Evolutionary conservation across 345 rosid species (phyloP), one percentile per base, ranked within the genome.

Genomic region (Hevea brasiliensis): DNA sequence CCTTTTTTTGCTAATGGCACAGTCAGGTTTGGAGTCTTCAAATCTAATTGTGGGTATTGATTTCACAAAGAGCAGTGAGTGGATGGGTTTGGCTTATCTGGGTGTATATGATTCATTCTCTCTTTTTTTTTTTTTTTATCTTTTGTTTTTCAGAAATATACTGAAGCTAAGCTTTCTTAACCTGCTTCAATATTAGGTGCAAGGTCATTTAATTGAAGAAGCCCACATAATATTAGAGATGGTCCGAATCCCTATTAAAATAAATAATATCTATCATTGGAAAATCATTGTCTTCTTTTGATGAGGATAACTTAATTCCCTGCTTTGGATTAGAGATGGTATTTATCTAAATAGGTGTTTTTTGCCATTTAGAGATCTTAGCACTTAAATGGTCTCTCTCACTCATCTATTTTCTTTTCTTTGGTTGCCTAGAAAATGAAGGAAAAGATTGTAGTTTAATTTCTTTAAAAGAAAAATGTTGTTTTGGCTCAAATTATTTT

Each of bases 1-100:
- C 41, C 32, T 4, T 74, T 59, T 9, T 72, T 94, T 59, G 87
- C 98, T 53, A 83, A 83, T 94, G 35, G 64, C 89, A 14, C 84
- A 83, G 57, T 90, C 98, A 54, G 98, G 98, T 53, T 84, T 94
- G 15, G 98, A 92, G 84, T 94, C 98, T 26, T 90, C 98, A 44
- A 94, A 94, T 81, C 85, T 94, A 40, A 92, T 94, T 41, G 93
- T 94, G 29, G 97, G 97, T 66, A 86, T 94, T 74, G 98, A 92
- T 85, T 90, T 92, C 84, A 94, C 98, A 1, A 94, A 92, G 86
- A 94, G 98, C 87, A 94, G 92, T 11, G 98, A 94, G 32, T 92
- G 98, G 98, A 90, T 97, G 83, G 98, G 98, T 90, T 72, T 27
- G 42, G 45, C 58, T 64, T 15, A 18, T 68, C 56, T 15, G 56